Evolutionary conservation across 2,329 filamentous ascomycete species (phyloP), one percentile per base, ranked within the genome.

Genomic region (Fusarium decemcellulare): DNA sequence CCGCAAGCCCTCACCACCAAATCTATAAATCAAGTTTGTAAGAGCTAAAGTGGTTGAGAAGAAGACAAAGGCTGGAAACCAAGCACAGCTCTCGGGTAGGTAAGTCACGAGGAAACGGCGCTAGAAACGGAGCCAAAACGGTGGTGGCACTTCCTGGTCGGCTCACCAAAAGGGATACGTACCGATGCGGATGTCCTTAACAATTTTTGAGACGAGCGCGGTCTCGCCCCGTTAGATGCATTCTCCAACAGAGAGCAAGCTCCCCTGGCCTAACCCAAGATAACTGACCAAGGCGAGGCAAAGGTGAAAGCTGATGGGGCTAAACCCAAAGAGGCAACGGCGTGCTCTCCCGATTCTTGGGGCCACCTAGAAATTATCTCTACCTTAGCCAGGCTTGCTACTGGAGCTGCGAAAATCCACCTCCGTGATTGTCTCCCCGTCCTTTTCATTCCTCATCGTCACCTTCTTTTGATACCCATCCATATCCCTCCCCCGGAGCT

Each of bases 401-500:
- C 66, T 72, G 57, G 68, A 78, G 77, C 74, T 76, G 70, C 67
- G 75, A 77, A 77, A 77, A 76, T 68, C 74, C 76, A 74, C 72
- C 69, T 70, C 75, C 71, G 74, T 74, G 71, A 74, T 71, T 72
- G 74, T 60, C 74, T 65, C 72, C 74, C 68, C 67, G 68, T 71
- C 70, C 71, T 76, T 67, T 57, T 68, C 69, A 70, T 67, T 74
- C 61, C 65, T 61, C 71, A 69, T 75, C 76, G 60, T 69, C 65
- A 71, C 75, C 74, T 67, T 73, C 67, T 73, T 72, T 77, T 75
- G 76, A 79, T 78, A 79, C 77, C 76, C 76, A 71, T 72, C 68
- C 68, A 71, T 64, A 66, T 66, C 67, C 61, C 63, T 71, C 59
- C 65, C 55, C 40, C 48, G 61, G 67, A 73, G 67, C 65, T 72